Evolutionary conservation across 192 early-diverging fungal species (phyloP).

Genomic region (Backusella parvicylindrica): DNA sequence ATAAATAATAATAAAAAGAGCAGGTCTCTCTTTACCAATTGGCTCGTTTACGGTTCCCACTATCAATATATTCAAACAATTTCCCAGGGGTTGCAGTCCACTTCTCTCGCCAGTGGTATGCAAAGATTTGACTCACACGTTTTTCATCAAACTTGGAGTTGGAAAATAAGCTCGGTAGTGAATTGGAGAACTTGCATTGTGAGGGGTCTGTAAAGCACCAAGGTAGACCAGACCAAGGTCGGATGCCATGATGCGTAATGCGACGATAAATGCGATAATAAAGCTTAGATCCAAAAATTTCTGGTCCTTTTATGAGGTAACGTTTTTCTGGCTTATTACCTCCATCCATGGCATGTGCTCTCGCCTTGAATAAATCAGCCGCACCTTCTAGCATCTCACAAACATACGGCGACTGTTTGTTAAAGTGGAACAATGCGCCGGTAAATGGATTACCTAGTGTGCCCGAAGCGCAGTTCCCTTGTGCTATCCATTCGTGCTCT

Average conservation of each 20-base stretch:
- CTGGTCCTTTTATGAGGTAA: background rate
- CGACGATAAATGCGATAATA: conserved; percentile 25
- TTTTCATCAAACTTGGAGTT: conserved; percentile 6
- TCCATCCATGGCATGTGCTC: background rate
- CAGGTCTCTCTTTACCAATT: background rate
- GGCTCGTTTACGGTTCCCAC: background rate
- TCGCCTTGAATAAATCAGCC: background rate
- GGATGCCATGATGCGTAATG: conserved; percentile 26
- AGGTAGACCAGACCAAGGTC: conserved; percentile 32
- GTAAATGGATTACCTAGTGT: conserved; percentile 24
- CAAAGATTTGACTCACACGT: conserved; percentile 16
- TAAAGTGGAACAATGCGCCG: conserved; percentile 25
- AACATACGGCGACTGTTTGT: conserved; percentile 22
- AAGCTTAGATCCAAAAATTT: conserved; percentile 11
- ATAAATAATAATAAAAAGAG: background rate
- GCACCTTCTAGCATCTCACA: conserved; percentile 26
- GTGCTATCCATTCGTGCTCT: conserved; percentile 32
- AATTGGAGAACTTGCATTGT: conserved; percentile 18
- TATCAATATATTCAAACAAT: conserved; percentile 1
- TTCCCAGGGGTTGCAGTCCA: background rate
- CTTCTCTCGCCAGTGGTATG: conserved; percentile 25
- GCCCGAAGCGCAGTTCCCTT: conserved; percentile 20
- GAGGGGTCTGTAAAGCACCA: conserved; percentile 38
- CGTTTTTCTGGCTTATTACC: background rate
- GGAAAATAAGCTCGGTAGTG: conserved; percentile 14